Conservation (phyloP, 75 land plant genomes). For the Pinus albicaulis region DNA sequence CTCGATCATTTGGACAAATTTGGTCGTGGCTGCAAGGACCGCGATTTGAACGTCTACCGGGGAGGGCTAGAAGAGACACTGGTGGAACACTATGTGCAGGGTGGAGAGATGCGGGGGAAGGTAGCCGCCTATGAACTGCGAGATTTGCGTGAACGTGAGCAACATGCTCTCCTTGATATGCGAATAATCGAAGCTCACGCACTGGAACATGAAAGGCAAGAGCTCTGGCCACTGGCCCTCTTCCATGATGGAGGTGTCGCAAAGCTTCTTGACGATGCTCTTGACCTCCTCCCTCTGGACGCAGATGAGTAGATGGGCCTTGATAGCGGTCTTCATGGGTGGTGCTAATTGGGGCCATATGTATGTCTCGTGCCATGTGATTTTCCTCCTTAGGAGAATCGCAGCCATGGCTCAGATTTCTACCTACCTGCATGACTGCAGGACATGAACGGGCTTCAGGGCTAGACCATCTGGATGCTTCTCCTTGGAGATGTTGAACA, state of each 20-base stretch:
- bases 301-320: too few species aligned
- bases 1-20: constrained; percentile 72
- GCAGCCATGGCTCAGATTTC: too few species aligned
- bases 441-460: constrained; percentile 68
- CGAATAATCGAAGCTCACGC: constrained; percentile 68
- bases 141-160: constrained; percentile 79
- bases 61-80: constrained; percentile 32
- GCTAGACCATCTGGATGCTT: constrained; percentile 70
- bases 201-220: constrained; percentile 86
- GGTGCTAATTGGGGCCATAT: too few species aligned
- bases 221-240: constrained; percentile 87
- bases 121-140: constrained; percentile 79
- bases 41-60: constrained; percentile 81
- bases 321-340: too few species aligned
- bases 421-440: too few species aligned
- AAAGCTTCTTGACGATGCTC: constrained; percentile 77
- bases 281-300: too few species aligned
- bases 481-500: constrained; percentile 72
- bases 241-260: constrained; percentile 71
- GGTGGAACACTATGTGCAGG: constrained; percentile 66
- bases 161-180: constrained; percentile 71
- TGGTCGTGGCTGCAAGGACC: constrained; percentile 75
- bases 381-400: constrained; percentile 76
- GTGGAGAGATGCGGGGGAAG: too few species aligned
- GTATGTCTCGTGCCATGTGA: constrained; percentile 70